Conservation (phyloP, 306 rosid species). For the Oemleria cerasiformis region DNA sequence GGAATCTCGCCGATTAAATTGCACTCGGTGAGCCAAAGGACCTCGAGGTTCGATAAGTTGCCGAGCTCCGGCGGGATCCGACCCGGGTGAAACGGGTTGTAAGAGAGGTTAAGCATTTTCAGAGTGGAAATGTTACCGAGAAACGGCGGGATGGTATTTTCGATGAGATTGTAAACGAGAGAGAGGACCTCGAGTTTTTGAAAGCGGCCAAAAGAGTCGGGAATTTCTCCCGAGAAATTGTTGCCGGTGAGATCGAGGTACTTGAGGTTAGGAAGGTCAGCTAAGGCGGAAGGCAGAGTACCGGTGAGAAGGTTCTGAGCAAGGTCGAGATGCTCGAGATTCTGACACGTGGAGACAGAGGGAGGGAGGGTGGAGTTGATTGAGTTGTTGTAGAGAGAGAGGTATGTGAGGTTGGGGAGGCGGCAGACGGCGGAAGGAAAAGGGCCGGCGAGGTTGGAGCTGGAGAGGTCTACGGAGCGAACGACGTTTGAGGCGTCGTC, state of each 20-base stretch:
- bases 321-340: constrained; percentile 63
- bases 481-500: constrained; percentile 37
- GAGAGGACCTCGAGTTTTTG: constrained; percentile 63
- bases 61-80: constrained; percentile 66
- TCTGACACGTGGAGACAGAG: constrained; percentile 42
- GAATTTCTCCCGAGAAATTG: constrained; percentile 76
- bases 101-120: constrained; percentile 72
- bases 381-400: constrained; percentile 66
- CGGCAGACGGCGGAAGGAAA: constrained; percentile 60
- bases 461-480: constrained; percentile 49
- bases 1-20: constrained; percentile 72
- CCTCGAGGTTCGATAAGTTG: constrained; percentile 55
- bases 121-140: constrained; percentile 59
- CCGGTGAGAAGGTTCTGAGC: constrained; percentile 84
- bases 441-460: constrained; percentile 51
- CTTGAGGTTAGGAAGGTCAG: constrained; percentile 48
- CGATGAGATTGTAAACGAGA: constrained; percentile 57
- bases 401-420: constrained; percentile 44
- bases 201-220: constrained; percentile 47
- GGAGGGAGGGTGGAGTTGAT: constrained; percentile 56
- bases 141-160: constrained; percentile 48
- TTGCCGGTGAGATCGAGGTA: constrained; percentile 73
- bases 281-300: constrained; percentile 45
- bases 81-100: constrained; percentile 63
- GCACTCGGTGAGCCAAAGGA: constrained; percentile 66